Evolutionary conservation across 257 asterid genomes (phyloP).

Genomic region (Penstemon newberryi): DNA sequence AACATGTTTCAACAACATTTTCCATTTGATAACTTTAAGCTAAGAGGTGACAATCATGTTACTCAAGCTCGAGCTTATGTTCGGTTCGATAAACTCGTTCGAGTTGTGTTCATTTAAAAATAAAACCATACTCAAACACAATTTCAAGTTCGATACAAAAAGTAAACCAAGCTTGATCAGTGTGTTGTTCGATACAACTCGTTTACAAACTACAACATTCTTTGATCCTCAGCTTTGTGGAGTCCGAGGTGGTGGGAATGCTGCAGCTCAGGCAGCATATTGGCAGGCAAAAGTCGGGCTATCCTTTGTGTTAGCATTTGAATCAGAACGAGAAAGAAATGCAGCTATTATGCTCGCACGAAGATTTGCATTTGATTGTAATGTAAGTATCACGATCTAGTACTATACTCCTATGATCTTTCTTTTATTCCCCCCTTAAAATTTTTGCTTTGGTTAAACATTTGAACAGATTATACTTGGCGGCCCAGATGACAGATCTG

Average conservation of each 20-base stretch:
- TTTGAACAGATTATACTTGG: slow-evolving; percentile 63
- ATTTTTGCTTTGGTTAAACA: neutral
- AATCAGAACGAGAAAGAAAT: slow-evolving; percentile 81
- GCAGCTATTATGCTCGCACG: slow-evolving; percentile 90
- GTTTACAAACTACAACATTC: neutral
- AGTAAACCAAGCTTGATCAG: no score
- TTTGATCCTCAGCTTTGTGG: slow-evolving; percentile 69
- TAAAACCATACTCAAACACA: no score
- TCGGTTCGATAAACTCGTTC: no score
- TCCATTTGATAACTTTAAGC: no score
- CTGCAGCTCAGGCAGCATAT: slow-evolving; percentile 83
- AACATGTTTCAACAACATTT: no score
- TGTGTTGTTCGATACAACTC: no score
- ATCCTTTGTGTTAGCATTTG: slow-evolving; percentile 75
- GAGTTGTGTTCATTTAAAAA: no score
- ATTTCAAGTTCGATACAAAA: no score
- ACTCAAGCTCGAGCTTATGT: no score
- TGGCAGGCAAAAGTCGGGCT: slow-evolving; percentile 70
- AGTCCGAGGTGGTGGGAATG: slow-evolving; percentile 89
- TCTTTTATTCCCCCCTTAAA: neutral
- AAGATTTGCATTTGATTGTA: slow-evolving; percentile 83
- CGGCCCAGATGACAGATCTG: slow-evolving; percentile 76
- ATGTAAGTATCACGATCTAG: slow-evolving; percentile 48
- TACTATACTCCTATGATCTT: neutral
- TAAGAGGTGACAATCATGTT: no score